Evolutionary conservation across 2,329 filamentous ascomycete genomes (phyloP), one percentile per base, ranked within the genome.

Genomic region (Xylaria sp.): DNA sequence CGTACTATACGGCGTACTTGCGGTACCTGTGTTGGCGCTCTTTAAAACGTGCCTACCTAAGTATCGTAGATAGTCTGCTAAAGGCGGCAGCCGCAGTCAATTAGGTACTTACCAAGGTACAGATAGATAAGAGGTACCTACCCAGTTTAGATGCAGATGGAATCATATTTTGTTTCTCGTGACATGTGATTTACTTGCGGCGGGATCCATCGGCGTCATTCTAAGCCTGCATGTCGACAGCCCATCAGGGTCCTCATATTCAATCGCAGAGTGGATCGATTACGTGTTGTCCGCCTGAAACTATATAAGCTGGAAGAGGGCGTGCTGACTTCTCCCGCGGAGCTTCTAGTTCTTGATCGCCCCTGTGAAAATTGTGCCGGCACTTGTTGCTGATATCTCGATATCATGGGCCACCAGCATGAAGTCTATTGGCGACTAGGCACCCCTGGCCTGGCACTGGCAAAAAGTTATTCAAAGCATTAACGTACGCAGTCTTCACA

Each of bases 241-340:
- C n/a, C 66, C 66, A 62, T 55, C 66, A 61, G 65, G 66, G 66
- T 68, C 45, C 66, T 62, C 58, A 15, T 28, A 34, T 28, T 43
- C 12, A 25, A 23, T 20, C 20, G 0, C 5, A 41, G 30, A 58
- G 61, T 59, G 53, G 46, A 58, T 46, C 57, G 23, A 55, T 48
- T 53, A 58, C 41, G 53, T 39, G 36, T 18, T 23, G 13, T 46
- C 18, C 41, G 15, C 15, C n/a, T 39, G n/a, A 23, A n/a, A 36
- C 18, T 68, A 68, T 58, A 65, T 62, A 68, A 55, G 8, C 45
- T 10, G 23, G 12, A 52, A 15, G 4, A 36, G 36, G 28, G 20
- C 57, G 28, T 20, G n/a, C 15, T 3, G 12, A 3, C 15, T 8
- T 25, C 20, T 52, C 8, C n/a, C 7, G 12, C 34, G 12, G 12